Evolutionary conservation across 495 filamentous ascomycete genomes (phyloP).

Genomic region (Pseudotulostoma volvatum): DNA sequence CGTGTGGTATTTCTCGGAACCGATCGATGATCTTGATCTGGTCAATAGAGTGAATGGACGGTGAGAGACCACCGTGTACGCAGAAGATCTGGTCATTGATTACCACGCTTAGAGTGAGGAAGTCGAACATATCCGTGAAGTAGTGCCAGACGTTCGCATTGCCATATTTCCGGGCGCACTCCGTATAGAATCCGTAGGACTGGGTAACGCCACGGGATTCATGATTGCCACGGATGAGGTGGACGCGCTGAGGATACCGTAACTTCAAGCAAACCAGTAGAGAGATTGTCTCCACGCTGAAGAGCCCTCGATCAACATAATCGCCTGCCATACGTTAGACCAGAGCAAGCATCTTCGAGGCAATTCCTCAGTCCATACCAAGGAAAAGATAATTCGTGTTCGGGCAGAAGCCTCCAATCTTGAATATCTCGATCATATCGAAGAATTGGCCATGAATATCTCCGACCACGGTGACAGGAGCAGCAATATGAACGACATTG

Average conservation of each 20-base stretch:
- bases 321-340: constrained; percentile 42
- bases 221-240: constrained; percentile 91
- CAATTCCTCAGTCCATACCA: too few species aligned
- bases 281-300: constrained; percentile 94
- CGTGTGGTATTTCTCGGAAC: constrained; percentile 94
- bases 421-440: constrained; percentile 97
- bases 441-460: constrained; percentile 99
- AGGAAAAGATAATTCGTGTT: constrained; percentile 97
- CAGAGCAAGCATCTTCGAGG: background rate
- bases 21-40: constrained; percentile 99
- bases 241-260: constrained; percentile 79
- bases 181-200: constrained; percentile 97
- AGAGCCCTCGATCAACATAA: constrained; percentile 93
- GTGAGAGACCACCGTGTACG: constrained; percentile 88
- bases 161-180: constrained; percentile 93
- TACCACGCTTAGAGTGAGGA: constrained; percentile 85
- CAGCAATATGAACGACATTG: constrained; percentile 94
- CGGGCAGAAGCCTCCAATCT: constrained; percentile 89
- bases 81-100: constrained; percentile 99
- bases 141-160: constrained; percentile 98
- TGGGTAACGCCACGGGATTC: constrained; percentile 95
- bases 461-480: constrained; percentile 94
- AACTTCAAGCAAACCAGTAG: constrained; percentile 89
- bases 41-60: constrained; percentile 94
- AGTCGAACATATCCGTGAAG: constrained; percentile 99